A percentile compares a stretch with the other conserved stretches of the same genome.
Conservation (phyloP, 441 rosid species). For the Arabidopsis hybrid region DNA sequence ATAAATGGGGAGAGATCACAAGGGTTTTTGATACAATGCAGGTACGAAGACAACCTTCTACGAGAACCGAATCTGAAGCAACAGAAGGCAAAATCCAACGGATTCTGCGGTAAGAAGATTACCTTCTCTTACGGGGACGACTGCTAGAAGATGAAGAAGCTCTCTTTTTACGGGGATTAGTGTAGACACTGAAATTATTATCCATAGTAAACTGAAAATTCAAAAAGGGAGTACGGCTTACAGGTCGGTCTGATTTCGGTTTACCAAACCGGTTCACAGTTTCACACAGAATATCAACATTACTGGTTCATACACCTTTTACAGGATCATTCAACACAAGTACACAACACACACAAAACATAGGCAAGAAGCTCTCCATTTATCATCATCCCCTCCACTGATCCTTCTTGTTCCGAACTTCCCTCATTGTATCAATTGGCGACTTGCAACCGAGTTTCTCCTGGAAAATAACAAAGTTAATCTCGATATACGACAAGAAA, state of each 20-base stretch:
- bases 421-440: slow-evolving; percentile 70
- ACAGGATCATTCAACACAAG: not conserved
- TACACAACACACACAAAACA: slow-evolving; percentile 15
- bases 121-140: no score
- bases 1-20: not conserved
- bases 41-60: not conserved
- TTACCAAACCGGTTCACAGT: slow-evolving; percentile 13
- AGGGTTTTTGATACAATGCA: not conserved
- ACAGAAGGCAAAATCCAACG: no score
- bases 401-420: slow-evolving; percentile 76
- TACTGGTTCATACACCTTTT: not conserved
- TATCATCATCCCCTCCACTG: slow-evolving; percentile 77
- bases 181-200: not conserved
- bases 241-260: slow-evolving; percentile 24
- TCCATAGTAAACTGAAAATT: slow-evolving; percentile 15
- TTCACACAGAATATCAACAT: slow-evolving; percentile 19
- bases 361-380: slow-evolving; percentile 21
- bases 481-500: not conserved
- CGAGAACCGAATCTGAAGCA: not conserved
- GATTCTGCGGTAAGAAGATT: no score
- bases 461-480: slow-evolving; percentile 46
- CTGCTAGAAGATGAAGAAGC: no score
- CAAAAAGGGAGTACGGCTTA: not conserved
- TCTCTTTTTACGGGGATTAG: no score
- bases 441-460: slow-evolving; percentile 63